These are phyloP conservation scores for Acacia melanoxylon DNA, from an alignment of 306 rosid genomes.

Conservation along the genomic window DNA sequence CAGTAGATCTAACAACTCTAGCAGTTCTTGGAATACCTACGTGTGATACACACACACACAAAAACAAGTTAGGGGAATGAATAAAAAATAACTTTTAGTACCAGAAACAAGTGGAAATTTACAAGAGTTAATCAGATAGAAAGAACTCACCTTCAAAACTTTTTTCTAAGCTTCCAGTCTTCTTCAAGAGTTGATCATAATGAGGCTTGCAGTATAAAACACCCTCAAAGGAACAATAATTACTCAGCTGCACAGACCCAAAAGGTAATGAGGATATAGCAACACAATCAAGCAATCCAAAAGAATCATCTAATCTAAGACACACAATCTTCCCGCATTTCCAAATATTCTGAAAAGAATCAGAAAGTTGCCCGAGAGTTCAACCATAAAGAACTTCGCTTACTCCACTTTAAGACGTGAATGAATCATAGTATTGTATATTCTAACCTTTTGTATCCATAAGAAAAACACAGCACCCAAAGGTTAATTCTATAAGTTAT, in stretches of 20 bases:
- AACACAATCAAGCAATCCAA: not conserved
- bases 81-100: not conserved
- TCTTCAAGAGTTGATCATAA: constrained; percentile 86
- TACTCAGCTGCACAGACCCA: constrained; percentile 66
- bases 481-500: not conserved
- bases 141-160: constrained; percentile 79
- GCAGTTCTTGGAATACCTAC: constrained; percentile 69
- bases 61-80: constrained; percentile 9
- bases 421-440: not conserved
- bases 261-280: not conserved
- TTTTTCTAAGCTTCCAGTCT: constrained; percentile 94
- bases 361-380: constrained; percentile 3
- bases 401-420: not conserved
- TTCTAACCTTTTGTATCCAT: not conserved
- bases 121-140: constrained; percentile 3
- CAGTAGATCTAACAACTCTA: constrained; percentile 61
- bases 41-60: not conserved
- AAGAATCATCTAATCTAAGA: not conserved
- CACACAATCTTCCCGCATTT: not conserved
- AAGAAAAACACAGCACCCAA: not conserved
- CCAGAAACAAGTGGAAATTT: constrained; percentile 16
- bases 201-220: constrained; percentile 94
- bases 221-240: constrained; percentile 86
- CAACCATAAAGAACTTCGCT: not conserved
- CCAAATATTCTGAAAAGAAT: not conserved